Evolutionary conservation across 208 protist species (phyloP), one percentile per base, ranked within the genome.

Genomic region (Angomonas ambiguus): DNA sequence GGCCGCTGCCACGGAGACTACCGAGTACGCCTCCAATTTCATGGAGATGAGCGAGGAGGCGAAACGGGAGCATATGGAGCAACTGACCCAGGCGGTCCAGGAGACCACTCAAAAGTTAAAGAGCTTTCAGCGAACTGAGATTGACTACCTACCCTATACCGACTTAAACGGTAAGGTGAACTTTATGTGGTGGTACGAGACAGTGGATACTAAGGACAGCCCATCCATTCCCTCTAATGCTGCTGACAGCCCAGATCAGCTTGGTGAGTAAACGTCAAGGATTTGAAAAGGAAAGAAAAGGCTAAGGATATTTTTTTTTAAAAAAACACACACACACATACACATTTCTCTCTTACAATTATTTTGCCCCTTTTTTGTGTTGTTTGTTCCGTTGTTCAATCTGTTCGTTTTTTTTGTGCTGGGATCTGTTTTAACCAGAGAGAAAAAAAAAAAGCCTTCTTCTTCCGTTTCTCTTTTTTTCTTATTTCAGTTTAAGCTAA

Each of bases 121-220:
- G 33, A 75, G 69, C 18, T 93, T 88, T 66, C 88, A 96, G 80
- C 79, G 83, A 28, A 89, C 78, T 35, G 83, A 91, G 57, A 80
- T 96, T 64, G 91, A 96, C 74, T 96, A 96, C 70, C 76, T 96
- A 38, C 91, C 91, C 28, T 96, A 94, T 74, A 96, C 91, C 0
- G 91, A 96, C 61, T 73, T 94, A 16, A 96, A 96, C 66, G 91
- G 91, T 20, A 94, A 93, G 64, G 91, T 96, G 10, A 94, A 96
- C 66, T 96, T 96, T 65, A 96, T 96, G 91, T 96, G 91, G 91
- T 96, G 91, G 88, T 96, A 96, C 65, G 91, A 96, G 72, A 87
- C 79, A 45, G 77, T 71, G 24, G 86, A 92, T 58, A 30, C 70
- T 8, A 61, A 55, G 48, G 68, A 74, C 6, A 45, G 58, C 2